These are phyloP conservation scores for Pelagophyceae sp. DNA, from an alignment of 352 stramenopile species.

Conservation along the genomic window DNA sequence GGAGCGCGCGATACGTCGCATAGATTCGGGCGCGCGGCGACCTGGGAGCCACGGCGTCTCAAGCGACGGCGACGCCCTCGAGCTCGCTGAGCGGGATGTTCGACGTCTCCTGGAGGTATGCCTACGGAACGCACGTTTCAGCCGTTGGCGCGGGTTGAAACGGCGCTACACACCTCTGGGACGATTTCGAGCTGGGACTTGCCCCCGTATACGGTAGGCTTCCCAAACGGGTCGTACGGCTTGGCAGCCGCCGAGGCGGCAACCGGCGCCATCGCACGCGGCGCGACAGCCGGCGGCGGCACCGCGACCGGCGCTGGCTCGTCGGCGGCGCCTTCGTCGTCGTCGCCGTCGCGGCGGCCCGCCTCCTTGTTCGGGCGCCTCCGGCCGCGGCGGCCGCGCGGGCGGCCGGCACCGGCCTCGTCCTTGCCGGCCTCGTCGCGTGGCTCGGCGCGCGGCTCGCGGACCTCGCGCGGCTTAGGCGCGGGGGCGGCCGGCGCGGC, in stretches of 20 bases:
- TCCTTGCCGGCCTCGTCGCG: neutral
- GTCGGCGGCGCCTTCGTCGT: neutral
- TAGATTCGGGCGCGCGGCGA: too few relatives aligned
- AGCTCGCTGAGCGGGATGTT: neutral
- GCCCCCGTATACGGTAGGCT: slow-evolving; percentile 15
- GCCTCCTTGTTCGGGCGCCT: neutral
- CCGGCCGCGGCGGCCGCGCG: too few relatives aligned
- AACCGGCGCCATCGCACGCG: too few relatives aligned
- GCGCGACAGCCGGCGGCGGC: too few relatives aligned
- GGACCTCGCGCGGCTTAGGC: too few relatives aligned
- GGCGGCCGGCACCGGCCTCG: neutral
- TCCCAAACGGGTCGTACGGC: slow-evolving; percentile 16
- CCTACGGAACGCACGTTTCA: too few relatives aligned
- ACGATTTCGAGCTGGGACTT: neutral
- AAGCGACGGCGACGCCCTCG: neutral
- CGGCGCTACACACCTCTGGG: too few relatives aligned
- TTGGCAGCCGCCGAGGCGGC: neutral
- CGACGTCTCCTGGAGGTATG: neutral
- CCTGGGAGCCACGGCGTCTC: too few relatives aligned
- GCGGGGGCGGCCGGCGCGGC: too few relatives aligned
- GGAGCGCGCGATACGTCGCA: too few relatives aligned
- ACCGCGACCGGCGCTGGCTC: too few relatives aligned
- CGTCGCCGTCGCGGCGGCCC: neutral
- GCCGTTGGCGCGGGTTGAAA: too few relatives aligned
- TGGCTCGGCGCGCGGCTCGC: neutral